Evolutionary conservation across 805 yeast genomes (phyloP), one percentile per base, ranked within the genome.

Genomic region (Nakazawaea ishiwadae): DNA sequence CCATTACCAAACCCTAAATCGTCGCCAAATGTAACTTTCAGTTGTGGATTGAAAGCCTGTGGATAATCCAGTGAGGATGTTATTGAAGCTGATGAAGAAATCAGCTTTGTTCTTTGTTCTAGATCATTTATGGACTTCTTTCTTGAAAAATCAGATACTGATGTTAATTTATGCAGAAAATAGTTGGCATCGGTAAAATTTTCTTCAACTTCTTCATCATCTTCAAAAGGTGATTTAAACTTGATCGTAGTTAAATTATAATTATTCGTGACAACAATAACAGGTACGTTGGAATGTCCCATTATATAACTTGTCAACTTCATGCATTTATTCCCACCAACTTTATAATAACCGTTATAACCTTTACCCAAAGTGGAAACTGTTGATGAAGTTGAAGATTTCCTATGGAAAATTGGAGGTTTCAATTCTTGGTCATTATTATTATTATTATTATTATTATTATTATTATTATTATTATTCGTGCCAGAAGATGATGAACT

Each of bases 11-110:
- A 27, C 42, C 47, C 38, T 42, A 48, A 11, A 42, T 48, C 42
- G 35, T 52, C 58, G 29, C 50, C 51, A 39, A 53, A 54, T 4
- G 39, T 31, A 6, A 60, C 56, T 33, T 54, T 44, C 39, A 48
- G 54, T 40, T 52, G 23, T 54, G 59, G 39, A 51, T 51, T 5
- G 49, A 20, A 6, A 49, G 56, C 45, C 29, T 42, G 42, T 12
- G 53, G 46, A 2, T 54, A 47, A n/a, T 50, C 54, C n/a, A 35
- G 34, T 35, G 47, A 35, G 23, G 49, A 45, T 17, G 35, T 37
- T 18, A 47, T 28, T 15, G 53, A 39, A 16, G 37, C 36, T 4
- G 49, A 26, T 10, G 51, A 42, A 5, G 47, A 33, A 10, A 26
- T 20, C 20, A 21, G n/a, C n/a, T n/a, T n/a, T n/a, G n/a, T n/a